phyloP scores from a whole-genome alignment of 2,329 filamentous ascomycete species.

The Penicillium corylophilum region DNA sequence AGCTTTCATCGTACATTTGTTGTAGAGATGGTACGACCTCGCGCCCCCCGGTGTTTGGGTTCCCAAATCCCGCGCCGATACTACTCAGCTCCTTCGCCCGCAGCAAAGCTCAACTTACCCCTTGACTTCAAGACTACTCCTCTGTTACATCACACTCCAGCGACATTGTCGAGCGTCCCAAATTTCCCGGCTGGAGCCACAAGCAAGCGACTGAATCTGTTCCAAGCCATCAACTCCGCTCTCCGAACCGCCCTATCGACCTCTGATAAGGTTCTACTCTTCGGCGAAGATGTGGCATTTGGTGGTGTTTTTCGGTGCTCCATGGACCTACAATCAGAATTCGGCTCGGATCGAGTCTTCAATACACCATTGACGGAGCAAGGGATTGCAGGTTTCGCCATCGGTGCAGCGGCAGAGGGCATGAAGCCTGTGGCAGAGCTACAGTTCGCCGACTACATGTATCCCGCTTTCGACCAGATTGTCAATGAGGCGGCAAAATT shows the following conservation, averaged over 20 bases:
- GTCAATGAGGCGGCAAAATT: constrained; percentile 92
- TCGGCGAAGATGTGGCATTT: constrained; percentile 96
- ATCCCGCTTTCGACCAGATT: constrained; percentile 88
- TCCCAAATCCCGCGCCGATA: constrained; percentile 24
- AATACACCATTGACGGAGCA: constrained; percentile 95
- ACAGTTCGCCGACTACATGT: constrained; percentile 94
- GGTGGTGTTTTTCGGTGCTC: constrained; percentile 95
- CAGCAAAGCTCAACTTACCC: constrained; percentile 73
- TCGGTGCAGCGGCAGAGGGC: constrained; percentile 84
- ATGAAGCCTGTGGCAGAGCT: constrained; percentile 93
- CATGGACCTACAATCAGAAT: constrained; percentile 84
- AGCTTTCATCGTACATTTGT: not conserved
- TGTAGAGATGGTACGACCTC: constrained; percentile 16
- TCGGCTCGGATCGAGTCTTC: constrained; percentile 86
- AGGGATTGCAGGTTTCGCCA: constrained; percentile 89
- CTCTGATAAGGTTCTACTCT: constrained; percentile 84
- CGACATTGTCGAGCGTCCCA: constrained; percentile 66
- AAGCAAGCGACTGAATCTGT: constrained; percentile 87
- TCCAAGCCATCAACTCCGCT: constrained; percentile 90
- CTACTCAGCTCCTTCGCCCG: constrained; percentile 51
- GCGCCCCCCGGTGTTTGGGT: constrained; percentile 15
- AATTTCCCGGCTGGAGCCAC: constrained; percentile 71
- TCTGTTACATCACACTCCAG: constrained; percentile 76
- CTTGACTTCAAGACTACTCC: constrained; percentile 83
- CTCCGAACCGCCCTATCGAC: constrained; percentile 76